Evolutionary conservation across 192 early-diverging fungal genomes (phyloP), one percentile per base, ranked within the genome.

Genomic region (Geranomyces variabilis): DNA sequence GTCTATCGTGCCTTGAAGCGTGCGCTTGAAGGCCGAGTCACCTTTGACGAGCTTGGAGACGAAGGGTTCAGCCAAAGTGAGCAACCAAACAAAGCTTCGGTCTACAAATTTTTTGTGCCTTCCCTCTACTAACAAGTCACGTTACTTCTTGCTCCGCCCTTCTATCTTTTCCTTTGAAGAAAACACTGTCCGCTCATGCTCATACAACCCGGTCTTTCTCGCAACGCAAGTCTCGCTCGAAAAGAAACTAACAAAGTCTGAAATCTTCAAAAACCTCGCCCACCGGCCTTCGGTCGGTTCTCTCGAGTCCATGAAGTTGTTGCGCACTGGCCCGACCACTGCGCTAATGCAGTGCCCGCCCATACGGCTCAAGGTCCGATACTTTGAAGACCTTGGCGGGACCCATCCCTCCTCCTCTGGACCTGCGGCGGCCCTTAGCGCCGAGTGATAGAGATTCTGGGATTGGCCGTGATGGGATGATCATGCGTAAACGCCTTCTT

Each of bases 261-360:
- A 34, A 14, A 44, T 69, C 4, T 28, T 12, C 34, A 34, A 13
- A 10, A n/a, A 36, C 14, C 57, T 69, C 10, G 41, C 13, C 24
- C 51, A 58, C 51, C 28, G 67, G 8, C 69, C 69, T 33, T 31
- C 45, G 4, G 69, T 71, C 46, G 56, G 45, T 12, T 62, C 69
- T 2, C 49, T 71, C 59, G 60, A 71, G 34, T 71, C 60, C 24
- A 70, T 70, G 68, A 70, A 70, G 43, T 33, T 70, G 17, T 56
- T 70, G 29, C 68, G 56, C 26, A 70, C 68, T 13, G 57, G 41
- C 41, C 68, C 68, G 13, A 31, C 30, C 24, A 70, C 68, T 3
- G 68, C 68, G 14, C 26, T 61, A n/a, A 70, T 70, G 58, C 51
- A 60, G 13, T 70, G 68, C 28, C 68, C 68, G 17, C 28, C 26